Conservation (phyloP, 2,329 filamentous ascomycete species). For the Curvularia lunata region DNA sequence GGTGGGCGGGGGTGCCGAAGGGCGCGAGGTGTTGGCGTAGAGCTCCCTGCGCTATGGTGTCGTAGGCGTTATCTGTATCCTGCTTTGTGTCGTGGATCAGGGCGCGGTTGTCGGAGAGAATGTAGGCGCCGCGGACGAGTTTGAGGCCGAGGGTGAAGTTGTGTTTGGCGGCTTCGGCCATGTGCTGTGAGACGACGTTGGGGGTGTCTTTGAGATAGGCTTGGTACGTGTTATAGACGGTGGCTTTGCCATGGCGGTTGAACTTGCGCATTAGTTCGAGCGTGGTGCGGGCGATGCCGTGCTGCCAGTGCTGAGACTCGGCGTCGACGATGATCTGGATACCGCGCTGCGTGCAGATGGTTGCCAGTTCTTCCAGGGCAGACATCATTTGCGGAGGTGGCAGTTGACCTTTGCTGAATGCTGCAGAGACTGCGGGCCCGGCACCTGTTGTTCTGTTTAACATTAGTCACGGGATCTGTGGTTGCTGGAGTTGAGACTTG, state of each 20-base stretch:
- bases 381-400: constrained; percentile 53
- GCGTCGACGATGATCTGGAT: constrained; percentile 57
- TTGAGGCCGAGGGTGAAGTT: constrained; percentile 63
- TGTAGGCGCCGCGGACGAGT: constrained; percentile 64
- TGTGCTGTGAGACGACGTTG: constrained; percentile 52
- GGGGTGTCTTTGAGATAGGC: constrained; percentile 61
- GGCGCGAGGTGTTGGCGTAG: constrained; percentile 36
- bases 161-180: constrained; percentile 55
- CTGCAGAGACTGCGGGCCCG: constrained; percentile 50
- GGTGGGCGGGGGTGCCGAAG: constrained; percentile 28
- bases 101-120: constrained; percentile 57
- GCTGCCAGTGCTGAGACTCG: constrained; percentile 56
- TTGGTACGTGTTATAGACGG: constrained; percentile 74
- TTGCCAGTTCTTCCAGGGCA: constrained; percentile 52
- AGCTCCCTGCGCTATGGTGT: constrained; percentile 66
- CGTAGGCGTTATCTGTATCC: constrained; percentile 68
- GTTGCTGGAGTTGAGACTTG: constrained; percentile 5
- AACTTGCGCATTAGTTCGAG: constrained; percentile 58
- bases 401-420: constrained; percentile 45
- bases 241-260: constrained; percentile 52
- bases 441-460: constrained; percentile 52
- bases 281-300: constrained; percentile 63
- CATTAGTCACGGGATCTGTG: constrained; percentile 15
- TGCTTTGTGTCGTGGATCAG: constrained; percentile 63
- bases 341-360: constrained; percentile 47